Evolutionary conservation across 768 basidiomycete genomes (phyloP).

Genomic region (Trametes sanguinea): DNA sequence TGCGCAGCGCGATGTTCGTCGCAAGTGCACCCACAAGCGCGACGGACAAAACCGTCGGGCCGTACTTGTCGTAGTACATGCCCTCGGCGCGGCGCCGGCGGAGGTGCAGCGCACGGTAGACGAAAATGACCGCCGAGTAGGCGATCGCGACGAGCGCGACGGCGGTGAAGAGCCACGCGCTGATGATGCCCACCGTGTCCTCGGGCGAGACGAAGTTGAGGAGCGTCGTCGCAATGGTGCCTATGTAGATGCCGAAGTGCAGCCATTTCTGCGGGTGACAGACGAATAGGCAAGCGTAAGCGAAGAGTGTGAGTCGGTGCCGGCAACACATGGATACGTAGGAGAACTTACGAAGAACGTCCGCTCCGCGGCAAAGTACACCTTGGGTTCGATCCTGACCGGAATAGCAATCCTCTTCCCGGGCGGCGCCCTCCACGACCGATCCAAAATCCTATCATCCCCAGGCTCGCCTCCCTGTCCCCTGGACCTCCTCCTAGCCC

Average conservation of each 20-base stretch:
- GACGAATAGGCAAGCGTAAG: not conserved
- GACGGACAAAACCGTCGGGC: constrained; percentile 74
- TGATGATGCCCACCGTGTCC: constrained; percentile 78
- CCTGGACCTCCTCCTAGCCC: constrained; percentile 10
- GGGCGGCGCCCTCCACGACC: constrained; percentile 74
- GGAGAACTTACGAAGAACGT: constrained; percentile 79
- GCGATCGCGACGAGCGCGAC: constrained; percentile 87
- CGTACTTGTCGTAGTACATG: constrained; percentile 87
- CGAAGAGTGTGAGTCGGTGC: too few relatives aligned
- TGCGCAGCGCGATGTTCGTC: constrained; percentile 72
- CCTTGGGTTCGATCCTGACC: constrained; percentile 97
- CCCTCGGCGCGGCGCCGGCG: constrained; percentile 74
- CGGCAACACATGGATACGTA: not conserved
- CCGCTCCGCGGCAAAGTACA: constrained; percentile 94
- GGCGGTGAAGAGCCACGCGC: constrained; percentile 85
- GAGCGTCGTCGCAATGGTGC: constrained; percentile 86
- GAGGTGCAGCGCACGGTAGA: constrained; percentile 70
- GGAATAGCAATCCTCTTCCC: constrained; percentile 93
- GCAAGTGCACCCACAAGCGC: constrained; percentile 69
- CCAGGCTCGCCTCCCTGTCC: not conserved
- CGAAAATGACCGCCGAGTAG: constrained; percentile 82
- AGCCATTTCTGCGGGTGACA: constrained; percentile 75
- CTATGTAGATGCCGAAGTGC: constrained; percentile 83
- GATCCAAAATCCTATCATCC: constrained; percentile 59
- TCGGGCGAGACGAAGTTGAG: constrained; percentile 80